phyloP scores from a whole-genome alignment of 1,139 yeast genomes.

The Diutina mesorugosa region DNA sequence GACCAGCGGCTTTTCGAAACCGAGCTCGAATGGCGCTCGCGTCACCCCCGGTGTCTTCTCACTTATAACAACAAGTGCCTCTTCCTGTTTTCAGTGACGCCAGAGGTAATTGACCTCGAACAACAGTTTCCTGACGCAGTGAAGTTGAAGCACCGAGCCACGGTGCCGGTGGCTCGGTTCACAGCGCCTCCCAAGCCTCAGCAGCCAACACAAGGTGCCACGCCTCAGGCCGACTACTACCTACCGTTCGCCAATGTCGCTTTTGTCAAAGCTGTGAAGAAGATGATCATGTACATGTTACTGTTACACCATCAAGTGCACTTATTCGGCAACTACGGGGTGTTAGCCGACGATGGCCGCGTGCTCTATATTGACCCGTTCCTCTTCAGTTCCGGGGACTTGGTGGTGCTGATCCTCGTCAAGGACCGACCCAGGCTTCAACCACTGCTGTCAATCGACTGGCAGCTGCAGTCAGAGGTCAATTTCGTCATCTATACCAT shows the following conservation, averaged over 20 bases:
- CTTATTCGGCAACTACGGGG: constrained; percentile 45
- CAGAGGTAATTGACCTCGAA: constrained; percentile 8
- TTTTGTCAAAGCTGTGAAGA: constrained; percentile 49
- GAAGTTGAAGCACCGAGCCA: constrained; percentile 13
- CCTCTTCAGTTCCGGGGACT: constrained; percentile 38
- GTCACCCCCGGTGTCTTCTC: constrained; percentile 38
- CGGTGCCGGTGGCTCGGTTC: constrained; percentile 16
- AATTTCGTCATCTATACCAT: constrained; percentile 45
- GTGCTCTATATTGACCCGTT: constrained; percentile 44
- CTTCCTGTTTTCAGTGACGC: constrained; percentile 39
- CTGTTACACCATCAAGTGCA: constrained; percentile 25
- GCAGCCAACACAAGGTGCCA: constrained; percentile 3
- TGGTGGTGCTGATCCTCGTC: constrained; percentile 16
- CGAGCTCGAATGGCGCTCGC: constrained; percentile 42
- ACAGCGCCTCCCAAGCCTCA: constrained; percentile 14
- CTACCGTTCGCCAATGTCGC: constrained; percentile 36
- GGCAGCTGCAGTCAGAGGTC: not conserved
- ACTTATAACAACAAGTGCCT: constrained; percentile 50
- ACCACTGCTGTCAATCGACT: not conserved
- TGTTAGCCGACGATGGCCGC: constrained; percentile 8
- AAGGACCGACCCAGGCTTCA: not conserved
- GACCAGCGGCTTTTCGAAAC: constrained; percentile 41
- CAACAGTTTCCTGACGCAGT: constrained; percentile 2
- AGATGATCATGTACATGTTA: constrained; percentile 35
- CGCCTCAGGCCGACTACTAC: constrained; percentile 12